Base-by-base conservation (phyloP, 306 rosid species). In the Erythrophleum fordii region DNA sequence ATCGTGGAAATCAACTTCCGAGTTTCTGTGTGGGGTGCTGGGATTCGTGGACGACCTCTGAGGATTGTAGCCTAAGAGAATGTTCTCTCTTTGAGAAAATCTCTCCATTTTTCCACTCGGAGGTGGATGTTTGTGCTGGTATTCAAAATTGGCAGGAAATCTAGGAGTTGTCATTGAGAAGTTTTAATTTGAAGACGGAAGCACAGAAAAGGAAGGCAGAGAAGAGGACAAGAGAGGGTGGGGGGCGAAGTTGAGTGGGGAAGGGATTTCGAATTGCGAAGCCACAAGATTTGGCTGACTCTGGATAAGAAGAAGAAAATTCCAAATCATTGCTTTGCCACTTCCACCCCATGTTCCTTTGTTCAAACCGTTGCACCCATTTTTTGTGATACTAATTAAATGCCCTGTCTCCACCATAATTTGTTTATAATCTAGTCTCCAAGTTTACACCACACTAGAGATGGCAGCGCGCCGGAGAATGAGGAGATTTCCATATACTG, bases 1-100 rank as follows among this genome's bases (percentile, higher is more conserved):
- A 49, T 92, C 99, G 60, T 83, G 69, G 53, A 96, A 96, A 84
- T 96, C 99, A 22, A 90, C 83, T 25, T 90, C 98, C 5, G 90
- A 85, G 58, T 73, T 81, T 52, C 87, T 81, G 75, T 31, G 26
- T 3, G 93, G 73, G 7, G 84, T 75, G 69, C 79, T 68, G 10
- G 91, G 80, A 74, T 72, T 81, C 9, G 83, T 77, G 39, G 77
- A 79, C 4, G 89, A n/a, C 48, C 85, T 81, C 45, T 69, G 87
- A 45, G 81, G 77, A 28, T 80, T 73, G 73, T 69, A 81, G 22
- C 92, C 96, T 37, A 92, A 83, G 8, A 91, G 88, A 72, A 86
- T 62, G 68, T 83, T 74, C 80, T 87, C 98, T 78, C 86, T 77
- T 22, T 85, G 87, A 34, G 92, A 83, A 44, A 81, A 73, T 37